Percentiles rank a stretch among this genome's conserved stretches.
Evolutionary conservation across 1,139 yeast species (phyloP).

Genomic region (Pichiaceae sp.): DNA sequence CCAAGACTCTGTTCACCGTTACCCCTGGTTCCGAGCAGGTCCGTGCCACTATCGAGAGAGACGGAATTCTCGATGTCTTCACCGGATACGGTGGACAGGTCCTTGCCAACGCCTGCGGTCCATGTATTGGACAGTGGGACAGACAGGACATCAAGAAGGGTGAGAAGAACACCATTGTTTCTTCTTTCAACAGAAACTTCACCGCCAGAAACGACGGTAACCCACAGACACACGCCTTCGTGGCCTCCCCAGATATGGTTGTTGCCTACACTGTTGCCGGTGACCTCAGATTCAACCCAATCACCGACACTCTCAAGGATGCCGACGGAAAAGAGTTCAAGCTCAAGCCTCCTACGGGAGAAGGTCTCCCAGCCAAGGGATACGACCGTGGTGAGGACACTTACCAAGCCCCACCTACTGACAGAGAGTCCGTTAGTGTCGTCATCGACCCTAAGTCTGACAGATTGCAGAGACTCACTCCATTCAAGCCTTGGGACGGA

Average conservation of each 20-base stretch:
- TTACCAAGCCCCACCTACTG: slow-evolving; percentile 95
- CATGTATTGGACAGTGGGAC: slow-evolving; percentile 99
- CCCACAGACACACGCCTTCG: slow-evolving; percentile 97
- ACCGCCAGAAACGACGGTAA: slow-evolving; percentile 98
- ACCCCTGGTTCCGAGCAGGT: slow-evolving; percentile 99
- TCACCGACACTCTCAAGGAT: slow-evolving; percentile 90
- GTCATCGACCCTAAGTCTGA: slow-evolving; percentile 79
- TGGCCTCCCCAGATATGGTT: slow-evolving; percentile 96
- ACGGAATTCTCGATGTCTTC: slow-evolving; percentile 86
- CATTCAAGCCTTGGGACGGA: slow-evolving; percentile 94
- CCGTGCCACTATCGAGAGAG: slow-evolving; percentile 97
- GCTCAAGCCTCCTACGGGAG: slow-evolving; percentile 84
- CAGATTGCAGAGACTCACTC: slow-evolving; percentile 83
- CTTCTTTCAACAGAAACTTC: slow-evolving; percentile 98
- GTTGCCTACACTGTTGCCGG: slow-evolving; percentile 96
- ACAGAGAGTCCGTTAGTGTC: slow-evolving; percentile 70
- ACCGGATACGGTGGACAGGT: slow-evolving; percentile 92
- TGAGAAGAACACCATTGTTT: slow-evolving; percentile 95
- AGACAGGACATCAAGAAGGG: slow-evolving; percentile 96
- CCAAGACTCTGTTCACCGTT: slow-evolving; percentile 86
- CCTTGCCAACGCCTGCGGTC: slow-evolving; percentile 98
- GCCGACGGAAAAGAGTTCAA: slow-evolving; percentile 93
- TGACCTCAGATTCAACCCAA: slow-evolving; percentile 96
- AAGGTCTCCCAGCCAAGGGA: slow-evolving; percentile 87
- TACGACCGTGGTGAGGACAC: slow-evolving; percentile 95